Base-by-base conservation (phyloP, 2,329 filamentous ascomycete genomes). In the Teratosphaeria zuluensis region DNA sequence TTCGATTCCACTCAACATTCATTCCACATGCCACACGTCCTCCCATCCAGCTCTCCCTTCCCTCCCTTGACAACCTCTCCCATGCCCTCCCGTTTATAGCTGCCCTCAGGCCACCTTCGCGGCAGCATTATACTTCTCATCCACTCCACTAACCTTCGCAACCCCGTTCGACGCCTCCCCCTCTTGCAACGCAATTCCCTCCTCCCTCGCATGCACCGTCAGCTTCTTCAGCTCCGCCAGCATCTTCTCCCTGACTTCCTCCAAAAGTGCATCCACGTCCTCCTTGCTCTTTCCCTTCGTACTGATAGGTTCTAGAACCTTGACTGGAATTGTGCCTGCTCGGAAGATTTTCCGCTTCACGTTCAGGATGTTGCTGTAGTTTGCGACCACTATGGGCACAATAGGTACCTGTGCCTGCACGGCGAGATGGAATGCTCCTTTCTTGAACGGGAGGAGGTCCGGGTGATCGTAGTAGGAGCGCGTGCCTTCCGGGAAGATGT, bases 391-490 rank as follows among this genome's bases (percentile, higher is more conserved):
- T 38, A 95, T 82, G 0, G 94, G 94, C 3, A 99, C 87, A 67
- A 99, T 89, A 30, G 92, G 92, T 5, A 96, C 94, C 64, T 90
- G 88, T 1, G 92, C 92, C 79, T 97, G 89, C 21, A 99, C 84
- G 53, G 94, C 94, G 35, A 99, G 81, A 74, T 99, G 92, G 76
- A 99, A 99, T 53, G 92, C 94, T 60, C 94, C 94, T 80, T 99
- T 99, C 78, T 99, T 99, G 81, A 97, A 99, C n/a, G 91, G 89
- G 57, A 97, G 79, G 68, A 99, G 77, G 60, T 81, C 83, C 1
- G 94, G 89, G 57, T 92, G 86, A 67, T 87, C 84, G 59, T 88
- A 82, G 76, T 97, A 96, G 72, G 89, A 95, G 65, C 94, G 84
- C 1, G 94, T 99, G 55, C 94, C 94, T 77, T 99, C 94, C 60